A percentile compares a stretch with the other conserved stretches of the same genome.
These are phyloP conservation scores for Moricandia moricandioides DNA, from an alignment of 345 rosid species.

Conservation along the genomic window DNA sequence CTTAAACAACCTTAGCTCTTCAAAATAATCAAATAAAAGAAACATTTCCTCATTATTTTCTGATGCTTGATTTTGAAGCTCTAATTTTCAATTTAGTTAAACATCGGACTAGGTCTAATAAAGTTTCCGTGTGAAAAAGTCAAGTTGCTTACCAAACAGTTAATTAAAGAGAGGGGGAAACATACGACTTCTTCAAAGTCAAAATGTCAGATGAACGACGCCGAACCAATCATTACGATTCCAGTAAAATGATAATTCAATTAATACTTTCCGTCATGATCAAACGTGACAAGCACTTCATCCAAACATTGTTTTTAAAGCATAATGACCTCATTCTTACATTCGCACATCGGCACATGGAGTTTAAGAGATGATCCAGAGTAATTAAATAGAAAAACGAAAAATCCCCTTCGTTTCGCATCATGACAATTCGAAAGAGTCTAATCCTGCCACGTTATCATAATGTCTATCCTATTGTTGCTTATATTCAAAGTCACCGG, in stretches of 20 bases:
- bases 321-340: conserved; percentile 4
- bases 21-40: too few relatives aligned
- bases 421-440: conserved; percentile 9
- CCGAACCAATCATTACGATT: conserved; percentile 30
- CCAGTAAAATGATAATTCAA: background rate
- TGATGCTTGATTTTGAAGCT: background rate
- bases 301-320: background rate
- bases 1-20: background rate
- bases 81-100: too few relatives aligned
- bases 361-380: conserved; percentile 11
- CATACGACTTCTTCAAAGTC: conserved; percentile 29
- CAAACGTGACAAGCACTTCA: conserved; percentile 32
- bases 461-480: conserved; percentile 2
- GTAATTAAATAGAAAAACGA: background rate
- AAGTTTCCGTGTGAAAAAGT: background rate
- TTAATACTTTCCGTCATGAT: background rate
- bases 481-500: conserved; percentile 10
- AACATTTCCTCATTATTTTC: background rate
- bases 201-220: conserved; percentile 33
- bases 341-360: background rate
- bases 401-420: background rate
- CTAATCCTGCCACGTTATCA: background rate
- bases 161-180: background rate
- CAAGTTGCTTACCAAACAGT: conserved; percentile 22
- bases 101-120: background rate